Percentiles rank a stretch among this genome's conserved stretches.
phyloP scores from a whole-genome alignment of 495 filamentous ascomycete species.

The Hypoxylon lienhwacheense region DNA sequence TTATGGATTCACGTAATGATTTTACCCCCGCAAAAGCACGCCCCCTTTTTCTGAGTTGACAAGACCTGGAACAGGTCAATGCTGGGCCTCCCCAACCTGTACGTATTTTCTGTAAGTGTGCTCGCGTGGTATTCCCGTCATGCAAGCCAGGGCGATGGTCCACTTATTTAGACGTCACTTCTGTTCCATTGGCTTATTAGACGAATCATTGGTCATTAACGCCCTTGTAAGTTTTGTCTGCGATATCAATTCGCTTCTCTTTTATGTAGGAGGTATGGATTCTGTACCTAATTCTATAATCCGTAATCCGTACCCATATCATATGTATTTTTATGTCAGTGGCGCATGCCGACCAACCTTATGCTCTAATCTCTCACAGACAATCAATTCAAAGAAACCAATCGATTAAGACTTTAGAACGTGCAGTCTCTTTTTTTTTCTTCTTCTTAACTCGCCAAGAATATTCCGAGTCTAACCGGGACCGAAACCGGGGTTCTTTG shows the following conservation, averaged over 20 bases:
- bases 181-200: slow-evolving; percentile 26
- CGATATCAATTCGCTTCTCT: slow-evolving; percentile 36
- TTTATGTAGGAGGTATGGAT: too few species aligned
- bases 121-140: slow-evolving; percentile 33
- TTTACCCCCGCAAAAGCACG: slow-evolving; percentile 22
- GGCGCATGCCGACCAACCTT: slow-evolving; percentile 10
- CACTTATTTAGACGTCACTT: slow-evolving; percentile 34
- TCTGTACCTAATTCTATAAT: too few species aligned
- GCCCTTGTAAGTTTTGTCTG: slow-evolving; percentile 31
- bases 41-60: slow-evolving; percentile 18
- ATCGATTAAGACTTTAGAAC: neutral
- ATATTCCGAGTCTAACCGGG: too few species aligned
- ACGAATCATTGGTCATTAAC: slow-evolving; percentile 23
- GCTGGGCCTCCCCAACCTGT: slow-evolving; percentile 21
- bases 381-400: neutral
- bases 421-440: too few species aligned
- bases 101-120: slow-evolving; percentile 5
- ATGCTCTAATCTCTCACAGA: slow-evolving; percentile 5
- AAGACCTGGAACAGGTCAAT: slow-evolving; percentile 26
- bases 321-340: too few species aligned
- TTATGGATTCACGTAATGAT: neutral
- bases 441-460: too few species aligned
- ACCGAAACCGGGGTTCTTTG: too few species aligned
- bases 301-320: too few species aligned
- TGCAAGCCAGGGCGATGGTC: slow-evolving; percentile 18